Base-by-base conservation (phyloP, 2,329 filamentous ascomycete species). In the Ophiostoma himal-ulmi region DNA sequence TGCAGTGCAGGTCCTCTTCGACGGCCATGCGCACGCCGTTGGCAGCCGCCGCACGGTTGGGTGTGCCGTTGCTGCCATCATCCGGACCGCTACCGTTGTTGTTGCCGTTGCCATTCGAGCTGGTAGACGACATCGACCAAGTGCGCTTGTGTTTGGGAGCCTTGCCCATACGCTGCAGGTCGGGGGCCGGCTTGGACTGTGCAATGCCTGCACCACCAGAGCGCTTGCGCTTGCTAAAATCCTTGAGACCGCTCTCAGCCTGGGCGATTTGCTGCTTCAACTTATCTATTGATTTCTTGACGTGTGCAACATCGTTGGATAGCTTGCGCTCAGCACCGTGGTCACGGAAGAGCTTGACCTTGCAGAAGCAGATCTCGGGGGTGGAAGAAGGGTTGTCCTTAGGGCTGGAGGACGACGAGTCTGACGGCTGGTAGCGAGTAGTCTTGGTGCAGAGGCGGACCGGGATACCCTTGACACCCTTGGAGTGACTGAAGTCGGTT, bases 401-500 rank as follows among this genome's bases (percentile, higher is more conserved):
- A 0, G 83, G 78, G 5, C 81, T 80, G 17, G 81, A 68, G 10
- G 83, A 80, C 36, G 85, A 84, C 26, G 69, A 30, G 20, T 71
- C 64, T 6, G 71, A 68, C 5, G 68, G 11, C 4, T 70, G 69
- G 60, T 73, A 73, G n/a, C 64, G 68, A 1, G 72, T 74, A 0
- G 95, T 98, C 80, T 98, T 98, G 17, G 94, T 89, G 79, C 94
- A 98, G 0, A 98, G 85, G 70, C 95, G 85, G 5, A 99, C 94
- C 0, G 95, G 94, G 74, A 98, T 97, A 48, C 95, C 95, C 80
- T 98, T 99, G 67, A 99, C 95, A 65, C 95, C 95, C 78, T 99
- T 99, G 11, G 95, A 98, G 77, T 98, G 95, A 79, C 94, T 98
- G 78, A 98, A 99, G 78, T 99, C 95, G 10, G 95, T 99, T 0